Evolutionary conservation across 2,329 filamentous ascomycete genomes (phyloP).

Genomic region (Colletotrichum lupini): DNA sequence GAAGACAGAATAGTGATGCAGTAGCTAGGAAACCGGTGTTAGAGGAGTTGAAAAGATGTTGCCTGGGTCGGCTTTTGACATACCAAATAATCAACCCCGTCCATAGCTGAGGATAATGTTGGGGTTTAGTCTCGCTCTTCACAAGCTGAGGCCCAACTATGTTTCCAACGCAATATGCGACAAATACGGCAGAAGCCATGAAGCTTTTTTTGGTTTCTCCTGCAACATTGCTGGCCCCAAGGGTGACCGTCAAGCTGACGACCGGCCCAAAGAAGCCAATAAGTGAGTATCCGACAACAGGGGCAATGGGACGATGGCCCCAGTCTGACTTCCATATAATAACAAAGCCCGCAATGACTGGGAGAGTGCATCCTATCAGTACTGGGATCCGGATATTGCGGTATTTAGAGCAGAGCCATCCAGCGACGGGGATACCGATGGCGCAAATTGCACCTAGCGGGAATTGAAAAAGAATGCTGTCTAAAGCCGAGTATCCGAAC

Average conservation of each 20-base stretch:
- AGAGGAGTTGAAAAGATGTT: background rate
- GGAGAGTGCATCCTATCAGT: constrained; percentile 74
- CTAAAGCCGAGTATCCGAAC: constrained; percentile 72
- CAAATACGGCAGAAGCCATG: constrained; percentile 79
- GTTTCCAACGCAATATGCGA: constrained; percentile 80
- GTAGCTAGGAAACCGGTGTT: background rate
- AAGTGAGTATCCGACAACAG: constrained; percentile 77
- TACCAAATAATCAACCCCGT: constrained; percentile 75
- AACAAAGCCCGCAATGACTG: constrained; percentile 78
- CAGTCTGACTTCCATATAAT: constrained; percentile 79
- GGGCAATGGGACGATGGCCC: constrained; percentile 72
- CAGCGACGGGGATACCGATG: constrained; percentile 73
- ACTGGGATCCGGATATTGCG: constrained; percentile 74
- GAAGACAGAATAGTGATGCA: constrained; percentile 71
- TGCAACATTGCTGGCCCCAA: constrained; percentile 74
- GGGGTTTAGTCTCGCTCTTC: constrained; percentile 68
- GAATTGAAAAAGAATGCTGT: constrained; percentile 79
- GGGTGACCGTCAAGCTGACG: constrained; percentile 66
- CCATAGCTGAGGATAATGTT: constrained; percentile 80
- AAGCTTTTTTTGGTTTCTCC: constrained; percentile 83
- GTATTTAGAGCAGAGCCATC: constrained; percentile 70
- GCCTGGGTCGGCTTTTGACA: constrained; percentile 45
- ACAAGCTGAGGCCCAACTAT: constrained; percentile 81
- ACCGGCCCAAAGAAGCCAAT: constrained; percentile 80
- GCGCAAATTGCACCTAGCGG: constrained; percentile 77